Evolutionary conservation across 2,329 filamentous ascomycete genomes (phyloP).

Genomic region (Samsoniella hepiali): DNA sequence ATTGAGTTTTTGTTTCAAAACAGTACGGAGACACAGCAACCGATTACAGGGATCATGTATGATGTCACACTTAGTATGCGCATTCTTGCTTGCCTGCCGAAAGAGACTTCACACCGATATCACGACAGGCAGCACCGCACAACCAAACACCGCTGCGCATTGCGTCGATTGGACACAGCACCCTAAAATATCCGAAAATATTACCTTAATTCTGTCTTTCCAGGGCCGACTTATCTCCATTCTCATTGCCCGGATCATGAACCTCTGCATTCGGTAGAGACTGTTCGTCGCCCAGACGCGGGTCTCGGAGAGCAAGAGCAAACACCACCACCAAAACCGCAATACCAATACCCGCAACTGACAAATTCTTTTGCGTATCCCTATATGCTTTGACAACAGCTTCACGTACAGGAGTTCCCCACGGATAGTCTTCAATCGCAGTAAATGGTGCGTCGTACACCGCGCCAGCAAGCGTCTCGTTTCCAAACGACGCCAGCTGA

Average conservation of each 20-base stretch:
- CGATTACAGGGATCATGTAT: neutral
- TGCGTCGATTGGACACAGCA: neutral
- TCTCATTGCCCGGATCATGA: neutral
- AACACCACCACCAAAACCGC: slow-evolving; percentile 46
- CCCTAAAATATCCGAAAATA: neutral
- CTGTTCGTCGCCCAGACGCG: slow-evolving; percentile 43
- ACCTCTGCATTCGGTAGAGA: slow-evolving; percentile 29
- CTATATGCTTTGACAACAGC: slow-evolving; percentile 45
- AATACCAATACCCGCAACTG: slow-evolving; percentile 47
- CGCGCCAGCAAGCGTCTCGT: slow-evolving; percentile 32
- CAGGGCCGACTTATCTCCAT: neutral
- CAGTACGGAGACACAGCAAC: neutral
- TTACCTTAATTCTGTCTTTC: neutral
- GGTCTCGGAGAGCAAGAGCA: slow-evolving; percentile 41
- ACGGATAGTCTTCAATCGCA: slow-evolving; percentile 28
- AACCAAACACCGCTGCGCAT: neutral
- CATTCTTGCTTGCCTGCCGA: no score
- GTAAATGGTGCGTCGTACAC: slow-evolving; percentile 34
- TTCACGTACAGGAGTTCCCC: slow-evolving; percentile 41
- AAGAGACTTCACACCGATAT: no score
- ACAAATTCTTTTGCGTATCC: slow-evolving; percentile 43
- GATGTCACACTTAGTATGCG: neutral
- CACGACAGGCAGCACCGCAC: neutral
- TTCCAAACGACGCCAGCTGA: slow-evolving; percentile 36
- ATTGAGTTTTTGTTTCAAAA: slow-evolving; percentile 1